Evolutionary conservation across 768 basidiomycete genomes (phyloP).

Genomic region (Mycena maculata): DNA sequence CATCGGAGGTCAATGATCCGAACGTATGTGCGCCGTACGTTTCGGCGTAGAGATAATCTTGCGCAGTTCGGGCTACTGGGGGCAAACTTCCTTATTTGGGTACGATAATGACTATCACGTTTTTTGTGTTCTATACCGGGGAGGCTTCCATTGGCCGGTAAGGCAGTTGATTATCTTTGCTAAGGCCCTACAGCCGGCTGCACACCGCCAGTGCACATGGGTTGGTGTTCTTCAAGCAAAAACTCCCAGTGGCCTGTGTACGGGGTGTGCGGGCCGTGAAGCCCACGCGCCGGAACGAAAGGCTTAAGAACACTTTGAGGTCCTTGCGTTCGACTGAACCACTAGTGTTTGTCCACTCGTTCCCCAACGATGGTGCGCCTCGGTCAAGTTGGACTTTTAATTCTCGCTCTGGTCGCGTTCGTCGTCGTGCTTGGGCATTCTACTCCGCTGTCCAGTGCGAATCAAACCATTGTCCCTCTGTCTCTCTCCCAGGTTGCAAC

Average conservation of each 20-base stretch:
- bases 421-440: not conserved
- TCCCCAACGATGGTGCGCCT: not conserved
- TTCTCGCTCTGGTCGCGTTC: not conserved
- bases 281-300: not conserved
- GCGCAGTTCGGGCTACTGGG: not conserved
- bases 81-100: not conserved
- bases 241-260: not conserved
- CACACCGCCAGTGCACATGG: not conserved
- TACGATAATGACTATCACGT: slow-evolving; percentile 38
- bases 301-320: not conserved
- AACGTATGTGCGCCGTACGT: slow-evolving; percentile 72
- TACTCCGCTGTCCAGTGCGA: not conserved
- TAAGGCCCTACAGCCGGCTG: not conserved
- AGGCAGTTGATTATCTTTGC: not conserved
- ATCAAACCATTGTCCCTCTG: slow-evolving; percentile 35
- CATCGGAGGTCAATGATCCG: slow-evolving; percentile 64
- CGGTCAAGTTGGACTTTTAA: not conserved
- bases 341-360: not conserved
- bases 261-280: not conserved
- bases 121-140: not conserved
- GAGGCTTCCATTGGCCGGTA: slow-evolving; percentile 4
- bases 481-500: slow-evolving; percentile 45
- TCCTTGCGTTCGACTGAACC: not conserved
- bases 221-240: not conserved
- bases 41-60: not conserved